These are phyloP conservation scores for Rheum nobile DNA, from an alignment of 148 eudicot species.

Conservation along the genomic window DNA sequence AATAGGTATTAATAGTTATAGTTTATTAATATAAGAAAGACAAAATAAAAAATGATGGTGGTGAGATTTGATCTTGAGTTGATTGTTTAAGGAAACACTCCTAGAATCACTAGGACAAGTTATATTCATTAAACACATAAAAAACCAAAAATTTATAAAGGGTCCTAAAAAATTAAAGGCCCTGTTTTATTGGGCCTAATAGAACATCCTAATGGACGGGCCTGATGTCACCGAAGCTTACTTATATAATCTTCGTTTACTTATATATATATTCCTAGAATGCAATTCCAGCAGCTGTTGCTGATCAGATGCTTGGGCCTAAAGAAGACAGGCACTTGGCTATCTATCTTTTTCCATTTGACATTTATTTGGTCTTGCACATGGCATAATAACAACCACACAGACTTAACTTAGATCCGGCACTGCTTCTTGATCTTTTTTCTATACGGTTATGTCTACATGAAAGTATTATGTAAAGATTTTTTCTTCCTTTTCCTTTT, in stretches of 20 bases:
- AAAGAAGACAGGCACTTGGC: constrained; percentile 96
- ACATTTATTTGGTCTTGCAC: background rate
- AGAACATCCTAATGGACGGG: too few relatives aligned
- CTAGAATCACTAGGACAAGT: too few relatives aligned
- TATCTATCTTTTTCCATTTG: constrained; percentile 16
- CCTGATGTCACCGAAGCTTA: constrained; percentile 6
- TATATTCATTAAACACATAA: too few relatives aligned
- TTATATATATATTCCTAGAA: constrained; percentile 35
- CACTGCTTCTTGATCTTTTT: background rate
- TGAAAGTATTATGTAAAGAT: background rate
- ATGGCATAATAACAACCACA: background rate
- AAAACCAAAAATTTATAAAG: too few relatives aligned
- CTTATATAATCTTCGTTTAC: background rate
- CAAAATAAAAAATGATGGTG: too few relatives aligned
- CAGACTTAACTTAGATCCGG: background rate
- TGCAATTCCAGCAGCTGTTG: constrained; percentile 96
- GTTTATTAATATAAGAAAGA: too few relatives aligned
- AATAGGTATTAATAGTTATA: too few relatives aligned
- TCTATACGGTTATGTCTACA: background rate
- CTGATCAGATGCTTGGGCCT: constrained; percentile 99
- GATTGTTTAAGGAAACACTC: too few relatives aligned
- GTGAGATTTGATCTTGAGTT: too few relatives aligned
- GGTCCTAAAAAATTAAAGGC: too few relatives aligned
- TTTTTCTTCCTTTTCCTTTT: background rate
- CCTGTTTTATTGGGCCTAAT: too few relatives aligned